Evolutionary conservation across 2,329 filamentous ascomycete genomes (phyloP), one percentile per base, ranked within the genome.

Genomic region (Phialemoniopsis sp.): DNA sequence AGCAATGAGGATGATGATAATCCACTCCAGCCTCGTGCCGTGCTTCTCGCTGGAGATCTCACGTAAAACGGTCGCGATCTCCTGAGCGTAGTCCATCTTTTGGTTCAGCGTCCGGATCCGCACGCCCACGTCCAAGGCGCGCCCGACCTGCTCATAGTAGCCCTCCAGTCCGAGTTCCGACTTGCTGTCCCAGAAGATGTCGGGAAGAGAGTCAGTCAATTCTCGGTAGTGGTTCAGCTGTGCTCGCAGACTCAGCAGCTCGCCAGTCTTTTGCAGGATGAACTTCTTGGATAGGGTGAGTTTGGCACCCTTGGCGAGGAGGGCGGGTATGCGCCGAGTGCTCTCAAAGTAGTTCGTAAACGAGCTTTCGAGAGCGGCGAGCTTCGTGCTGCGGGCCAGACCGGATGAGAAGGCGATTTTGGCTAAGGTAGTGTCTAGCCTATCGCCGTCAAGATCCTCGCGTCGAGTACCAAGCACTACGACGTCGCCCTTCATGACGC

Each of bases 371-470:
- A 98, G 76, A 4, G 95, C 89, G 29, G 89, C 91, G 12, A 98
- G 77, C 61, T 97, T 97, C 6, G 93, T 96, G 53, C 86, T 93
- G 39, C 93, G 78, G 5, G 93, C 91, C 9, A 98, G 76, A 3
- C 91, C 91, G 1, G 89, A 96, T 1, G 91, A 96, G 62, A 97
- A 97, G 32, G 93, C 93, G 46, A 97, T 91, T 59, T 97, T 96
- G 51, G 90, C 89, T 13, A 96, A 74, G 2, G 91, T 87, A 2
- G 70, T 78, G 52, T 77, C 75, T 10, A 76, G 58, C 9, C 58
- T 63, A 49, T 70, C 67, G 33, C 66, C 66, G 15, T 65, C 61
- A n/a, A 60, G 53, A 9, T 60, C 56, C 32, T 76, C 72, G 29
- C 66, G 61, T 46, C 84, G 85, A 2, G 89, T 95, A 29, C 93